Evolutionary conservation across 2,329 filamentous ascomycete genomes (phyloP), one percentile per base, ranked within the genome.

Genomic region (Xylariaceae sp.): DNA sequence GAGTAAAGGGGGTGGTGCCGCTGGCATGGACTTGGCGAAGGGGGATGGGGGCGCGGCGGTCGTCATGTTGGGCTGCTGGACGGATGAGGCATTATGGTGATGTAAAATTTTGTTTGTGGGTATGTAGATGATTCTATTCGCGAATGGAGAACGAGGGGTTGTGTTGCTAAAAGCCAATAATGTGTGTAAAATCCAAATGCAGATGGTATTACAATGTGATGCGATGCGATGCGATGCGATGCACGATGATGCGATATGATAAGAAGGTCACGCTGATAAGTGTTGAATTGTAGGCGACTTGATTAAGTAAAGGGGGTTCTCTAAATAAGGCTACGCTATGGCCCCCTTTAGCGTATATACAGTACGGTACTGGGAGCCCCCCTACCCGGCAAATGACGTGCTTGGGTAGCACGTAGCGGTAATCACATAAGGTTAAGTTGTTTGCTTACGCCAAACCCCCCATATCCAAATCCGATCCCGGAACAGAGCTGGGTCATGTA

Each of bases 1-100:
- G 66, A 88, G 85, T 51, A 96, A 79, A 11, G 59, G 51, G 13
- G 58, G 33, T 35, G 61, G 35, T 32, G 59, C 20, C 35, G 50
- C 47, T 40, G 63, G 53, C 41, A 40, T 36, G 32, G 51, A 23
- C 10, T 52, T 45, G 35, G 48, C 36, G 42, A 49, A 54, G 30
- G 37, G 49, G 21, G 49, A 48, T 20, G 49, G 50, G 35, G 59
- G 52, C 18, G 57, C 20, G 23, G 55, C 5, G 10, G 53, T 35
- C 39, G 50, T 50, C 15, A 45, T 53, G 30, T 27, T 55, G 37
- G 35, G 18, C 16, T 4, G 8, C 8, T 33, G 16, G 30, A 15
- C 16, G 30, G 30, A 15, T 33, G 30, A 33, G 30, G 30, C 18
- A 33, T 52, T 18, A 23, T 47, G 37, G 26, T 47, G 21, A 3